Base-by-base conservation (phyloP, 306 rosid species). In the Oemleria cerasiformis region DNA sequence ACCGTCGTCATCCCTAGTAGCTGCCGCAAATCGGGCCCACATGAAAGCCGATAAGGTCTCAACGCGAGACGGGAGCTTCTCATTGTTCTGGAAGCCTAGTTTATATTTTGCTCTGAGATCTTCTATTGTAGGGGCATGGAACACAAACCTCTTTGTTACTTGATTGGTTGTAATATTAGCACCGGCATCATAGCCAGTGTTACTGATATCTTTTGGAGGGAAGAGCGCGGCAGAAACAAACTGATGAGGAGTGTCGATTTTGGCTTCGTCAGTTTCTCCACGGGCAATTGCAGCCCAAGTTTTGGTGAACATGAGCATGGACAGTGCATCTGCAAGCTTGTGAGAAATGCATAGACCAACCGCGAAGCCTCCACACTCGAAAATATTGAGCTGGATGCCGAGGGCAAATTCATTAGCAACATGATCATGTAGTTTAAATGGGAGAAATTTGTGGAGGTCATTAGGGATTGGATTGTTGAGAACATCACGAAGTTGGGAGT, bases 361-460 rank as follows among this genome's bases (percentile, higher is more conserved):
- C 2, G 67, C 58, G 80, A 53, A 15, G 0, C 92, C 88, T 0
- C 90, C 88, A 42, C 88, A 83, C 0, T 74, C 78, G 3, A 89
- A 87, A 1, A 80, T 63, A 36, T 80, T 81, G 49, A 89, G 74
- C 56, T 85, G 96, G 56, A 85, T 75, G 0, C 88, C 86, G 10
- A 89, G 80, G 14, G 58, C 7, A 58, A 47, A 17, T 6, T 85
- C 74, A 1, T 85, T 78, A 69, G 48, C 47, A 0, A 45, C 21
- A 13, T 65, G 41, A 34, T 65, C 70, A 7, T 13, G 17, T 0
- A 15, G 53, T 15, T 12, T 0, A 5, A 48, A 48, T 15, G 53
- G 53, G 53, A 48, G 13, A 5, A 48, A 15, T 48, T 65, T 55
- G 13, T 80, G 77, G 4, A 84, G 71, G 51, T 80, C 74, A 39